Percentiles rank a stretch among this genome's conserved stretches.
Evolutionary conservation across 257 asterid species (phyloP).

Genomic region (Dorcoceras hygrometricum): DNA sequence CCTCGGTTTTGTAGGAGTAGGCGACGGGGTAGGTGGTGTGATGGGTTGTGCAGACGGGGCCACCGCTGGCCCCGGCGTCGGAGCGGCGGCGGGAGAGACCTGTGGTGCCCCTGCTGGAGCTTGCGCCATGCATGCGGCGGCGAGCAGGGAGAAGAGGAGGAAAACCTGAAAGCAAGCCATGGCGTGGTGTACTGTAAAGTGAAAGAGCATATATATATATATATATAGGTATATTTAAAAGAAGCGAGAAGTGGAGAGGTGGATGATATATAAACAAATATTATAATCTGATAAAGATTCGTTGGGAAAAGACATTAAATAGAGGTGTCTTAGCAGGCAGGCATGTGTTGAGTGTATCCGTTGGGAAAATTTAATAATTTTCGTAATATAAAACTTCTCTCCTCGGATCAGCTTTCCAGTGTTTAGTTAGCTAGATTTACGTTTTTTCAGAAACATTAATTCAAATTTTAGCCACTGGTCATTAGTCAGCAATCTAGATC

Average conservation of each 20-base stretch:
- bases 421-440: no score
- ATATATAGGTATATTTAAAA: slow-evolving; percentile 13
- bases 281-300: slow-evolving; percentile 25
- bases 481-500: no score
- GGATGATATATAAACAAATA: slow-evolving; percentile 14
- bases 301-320: slow-evolving; percentile 15
- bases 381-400: no score
- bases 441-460: no score
- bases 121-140: slow-evolving; percentile 61
- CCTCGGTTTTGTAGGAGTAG: background rate
- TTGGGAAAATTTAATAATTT: background rate
- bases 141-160: slow-evolving; percentile 44
- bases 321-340: slow-evolving; percentile 1
- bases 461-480: no score
- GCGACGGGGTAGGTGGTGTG: slow-evolving; percentile 23
- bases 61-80: slow-evolving; percentile 34
- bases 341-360: slow-evolving; percentile 19
- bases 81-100: slow-evolving; percentile 58
- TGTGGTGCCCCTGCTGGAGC: slow-evolving; percentile 52
- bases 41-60: slow-evolving; percentile 51
- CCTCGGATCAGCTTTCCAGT: no score
- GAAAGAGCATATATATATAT: slow-evolving; percentile 24
- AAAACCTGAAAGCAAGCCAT: slow-evolving; percentile 49
- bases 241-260: slow-evolving; percentile 13
- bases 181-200: slow-evolving; percentile 19